Base-by-base conservation (phyloP, 192 early-diverging fungal genomes). In the Podila horticola region DNA sequence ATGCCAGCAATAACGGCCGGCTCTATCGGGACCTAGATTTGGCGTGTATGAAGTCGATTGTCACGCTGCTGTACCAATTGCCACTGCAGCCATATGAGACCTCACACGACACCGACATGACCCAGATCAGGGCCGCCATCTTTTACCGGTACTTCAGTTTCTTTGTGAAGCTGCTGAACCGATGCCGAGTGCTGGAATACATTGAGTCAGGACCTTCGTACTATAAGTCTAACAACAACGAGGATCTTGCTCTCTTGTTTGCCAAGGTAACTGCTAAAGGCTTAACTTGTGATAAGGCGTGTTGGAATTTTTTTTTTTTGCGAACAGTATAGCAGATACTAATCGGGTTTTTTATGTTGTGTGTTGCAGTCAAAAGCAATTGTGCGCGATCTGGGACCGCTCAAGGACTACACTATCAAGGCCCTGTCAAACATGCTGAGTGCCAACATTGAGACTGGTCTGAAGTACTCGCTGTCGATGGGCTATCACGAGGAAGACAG, bases 401-500 rank as follows among this genome's bases (percentile, higher is more conserved):
- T 97, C 31, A 94, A 94, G 79, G 94, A 97, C n/a, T 90, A 91
- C 55, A 92, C 94, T 6, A 96, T 98, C 81, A 88, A 93, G 58
- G 94, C 94, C 2, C 85, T 99, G 55, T 95, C 95, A 24, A 95
- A 97, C 74, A 89, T 99, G 74, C 82, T 99, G 26, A 90, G 93
- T 12, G 93, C 94, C 7, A 99, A 99, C 82, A 89, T 98, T 59
- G 97, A 98, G 75, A 91, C 95, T 58, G 97, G 95, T 29, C 84
- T 99, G 66, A 91, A 95, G 84, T 95, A 92, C 82, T 96, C 95
- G 55, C 79, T 99, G 28, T 89, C 94, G 0, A 93, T 96, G 87
- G 94, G 91, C 17, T 98, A 97, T 69, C 93, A 97, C 77, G 96
- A 96, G 79, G 96, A 98, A 82, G 88, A 91, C 19, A 91, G 92